Conservation (phyloP, 2,329 filamentous ascomycete species). For the Orbilia oligospora region DNA sequence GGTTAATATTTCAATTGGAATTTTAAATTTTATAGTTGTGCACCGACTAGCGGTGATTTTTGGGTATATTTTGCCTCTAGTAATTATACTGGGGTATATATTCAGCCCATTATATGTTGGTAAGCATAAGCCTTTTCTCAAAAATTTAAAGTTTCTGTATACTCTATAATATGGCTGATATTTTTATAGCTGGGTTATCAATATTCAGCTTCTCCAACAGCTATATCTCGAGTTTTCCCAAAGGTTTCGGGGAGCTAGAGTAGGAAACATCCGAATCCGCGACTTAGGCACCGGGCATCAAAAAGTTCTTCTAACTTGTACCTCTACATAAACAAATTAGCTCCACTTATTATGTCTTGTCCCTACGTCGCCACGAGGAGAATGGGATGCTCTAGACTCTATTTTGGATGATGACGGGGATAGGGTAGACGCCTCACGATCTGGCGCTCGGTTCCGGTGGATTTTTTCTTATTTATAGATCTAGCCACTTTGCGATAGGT, state of each 20-base stretch:
- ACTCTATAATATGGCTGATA: not conserved
- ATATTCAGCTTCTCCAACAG: not conserved
- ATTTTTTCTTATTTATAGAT: constrained; percentile 19
- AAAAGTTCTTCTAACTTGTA: not conserved
- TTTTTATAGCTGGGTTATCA: not conserved
- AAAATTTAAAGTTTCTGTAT: not conserved
- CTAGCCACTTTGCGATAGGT: constrained; percentile 2
- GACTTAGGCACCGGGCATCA: constrained; percentile 7
- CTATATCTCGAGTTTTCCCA: not conserved
- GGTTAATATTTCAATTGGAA: not conserved
- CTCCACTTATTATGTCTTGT: not conserved
- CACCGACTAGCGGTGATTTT: not conserved
- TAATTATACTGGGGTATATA: not conserved
- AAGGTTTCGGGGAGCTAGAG: not conserved
- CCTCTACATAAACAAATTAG: not conserved
- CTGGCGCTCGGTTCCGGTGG: constrained; percentile 13
- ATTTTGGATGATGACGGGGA: not conserved
- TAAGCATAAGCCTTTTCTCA: not conserved
- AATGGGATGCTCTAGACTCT: not conserved
- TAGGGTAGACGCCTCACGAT: constrained; percentile 20
- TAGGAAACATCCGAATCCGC: constrained; percentile 2
- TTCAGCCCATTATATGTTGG: not conserved
- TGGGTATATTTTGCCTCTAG: not conserved
- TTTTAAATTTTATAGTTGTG: not conserved
- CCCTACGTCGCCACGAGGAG: constrained; percentile 18